Percentiles rank a stretch among this genome's conserved stretches.
Conservation (phyloP, 164 flowering plant genomes). For the Nelumbo lutea region DNA sequence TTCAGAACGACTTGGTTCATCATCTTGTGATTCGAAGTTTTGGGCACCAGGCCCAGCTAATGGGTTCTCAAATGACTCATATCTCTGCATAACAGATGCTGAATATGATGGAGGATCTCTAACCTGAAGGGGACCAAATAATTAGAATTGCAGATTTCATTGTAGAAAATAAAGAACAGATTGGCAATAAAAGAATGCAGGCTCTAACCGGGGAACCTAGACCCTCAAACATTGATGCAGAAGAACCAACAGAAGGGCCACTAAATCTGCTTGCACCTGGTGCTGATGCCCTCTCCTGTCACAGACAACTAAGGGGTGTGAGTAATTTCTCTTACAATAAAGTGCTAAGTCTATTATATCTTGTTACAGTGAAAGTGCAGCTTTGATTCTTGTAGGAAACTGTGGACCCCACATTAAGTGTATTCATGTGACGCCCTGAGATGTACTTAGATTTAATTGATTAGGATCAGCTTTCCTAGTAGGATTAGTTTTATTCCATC, state of each 20-base stretch:
- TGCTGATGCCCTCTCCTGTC: slow-evolving; percentile 49
- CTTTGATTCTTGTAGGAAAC: too few relatives aligned
- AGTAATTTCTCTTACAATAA: not conserved
- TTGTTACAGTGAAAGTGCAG: too few relatives aligned
- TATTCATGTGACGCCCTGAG: too few relatives aligned
- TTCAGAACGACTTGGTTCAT: slow-evolving; percentile 48
- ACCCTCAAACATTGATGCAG: slow-evolving; percentile 47
- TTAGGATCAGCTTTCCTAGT: too few relatives aligned
- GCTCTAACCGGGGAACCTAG: slow-evolving; percentile 63
- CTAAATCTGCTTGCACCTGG: slow-evolving; percentile 52
- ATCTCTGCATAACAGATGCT: slow-evolving; percentile 51
- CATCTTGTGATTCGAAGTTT: slow-evolving; percentile 63
- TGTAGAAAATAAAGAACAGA: not conserved
- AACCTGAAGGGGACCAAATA: slow-evolving; percentile 41
- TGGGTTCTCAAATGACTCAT: slow-evolving; percentile 89
- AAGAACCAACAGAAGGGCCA: slow-evolving; percentile 26
- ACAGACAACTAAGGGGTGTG: not conserved
- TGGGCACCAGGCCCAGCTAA: slow-evolving; percentile 57
- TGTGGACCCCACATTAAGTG: too few relatives aligned
- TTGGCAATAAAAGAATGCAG: not conserved
- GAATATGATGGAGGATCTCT: slow-evolving; percentile 82
- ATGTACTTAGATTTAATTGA: too few relatives aligned
- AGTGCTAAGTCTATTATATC: too few relatives aligned
- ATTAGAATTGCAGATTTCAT: not conserved
- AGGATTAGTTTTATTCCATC: too few relatives aligned